Evolutionary conservation across 176 grass and related monocot species (phyloP).

Genomic region (Hordeum vulgare): DNA sequence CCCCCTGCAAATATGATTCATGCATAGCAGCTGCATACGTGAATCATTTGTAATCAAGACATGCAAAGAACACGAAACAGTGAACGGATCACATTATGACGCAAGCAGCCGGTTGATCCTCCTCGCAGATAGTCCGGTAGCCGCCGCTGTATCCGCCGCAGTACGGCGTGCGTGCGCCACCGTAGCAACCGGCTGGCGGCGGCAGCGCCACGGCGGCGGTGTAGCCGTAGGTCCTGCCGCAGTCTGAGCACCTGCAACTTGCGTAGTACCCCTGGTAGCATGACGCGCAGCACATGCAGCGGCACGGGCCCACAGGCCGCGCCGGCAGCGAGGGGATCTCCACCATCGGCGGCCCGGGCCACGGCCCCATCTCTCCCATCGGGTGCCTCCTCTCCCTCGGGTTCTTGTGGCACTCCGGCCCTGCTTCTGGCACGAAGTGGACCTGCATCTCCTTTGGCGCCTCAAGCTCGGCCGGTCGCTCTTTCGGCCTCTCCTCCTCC

Average conservation of each 20-base stretch:
- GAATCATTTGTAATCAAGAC: neutral
- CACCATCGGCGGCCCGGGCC: neutral
- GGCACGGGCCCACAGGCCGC: neutral
- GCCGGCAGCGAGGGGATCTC: neutral
- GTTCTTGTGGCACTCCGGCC: neutral
- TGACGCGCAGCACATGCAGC: conserved; percentile 23
- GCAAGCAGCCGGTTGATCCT: conserved; percentile 38
- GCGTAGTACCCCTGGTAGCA: conserved; percentile 40
- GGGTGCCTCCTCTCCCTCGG: neutral
- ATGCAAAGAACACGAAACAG: neutral
- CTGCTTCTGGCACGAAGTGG: neutral
- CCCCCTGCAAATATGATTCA: too few species aligned
- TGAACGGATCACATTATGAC: conserved; percentile 31
- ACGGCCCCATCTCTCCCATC: conserved; percentile 25
- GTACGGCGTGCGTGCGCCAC: neutral
- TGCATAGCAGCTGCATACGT: neutral
- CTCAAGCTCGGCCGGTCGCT: neutral
- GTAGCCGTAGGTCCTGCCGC: conserved; percentile 19
- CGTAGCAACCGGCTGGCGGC: neutral
- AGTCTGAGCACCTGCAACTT: conserved; percentile 20
- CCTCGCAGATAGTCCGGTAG: conserved; percentile 34
- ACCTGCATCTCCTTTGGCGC: neutral
- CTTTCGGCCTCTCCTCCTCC: neutral
- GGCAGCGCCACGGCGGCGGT: neutral
- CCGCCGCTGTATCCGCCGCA: conserved; percentile 21